Evolutionary conservation across 495 filamentous ascomycete species (phyloP).

Genomic region (Chaetomium fimeti): DNA sequence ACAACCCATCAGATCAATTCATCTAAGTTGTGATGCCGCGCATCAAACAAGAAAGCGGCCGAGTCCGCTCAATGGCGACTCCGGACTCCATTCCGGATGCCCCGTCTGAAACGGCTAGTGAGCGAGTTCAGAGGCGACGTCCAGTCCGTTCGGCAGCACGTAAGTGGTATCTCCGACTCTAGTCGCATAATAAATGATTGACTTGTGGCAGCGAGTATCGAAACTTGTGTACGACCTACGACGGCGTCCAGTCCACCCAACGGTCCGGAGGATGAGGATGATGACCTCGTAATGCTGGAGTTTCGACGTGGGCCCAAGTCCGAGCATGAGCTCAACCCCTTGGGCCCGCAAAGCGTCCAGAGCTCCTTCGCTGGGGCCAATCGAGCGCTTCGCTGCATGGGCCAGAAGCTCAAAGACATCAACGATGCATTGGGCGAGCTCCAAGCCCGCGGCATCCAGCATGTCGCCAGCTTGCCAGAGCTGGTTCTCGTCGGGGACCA

Average conservation of each 20-base stretch:
- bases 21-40: neutral
- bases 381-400: constrained; percentile 35
- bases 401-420: no score
- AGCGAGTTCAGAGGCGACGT: constrained; percentile 7
- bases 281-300: constrained; percentile 27
- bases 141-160: constrained; percentile 28
- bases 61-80: neutral
- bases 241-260: constrained; percentile 1
- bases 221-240: constrained; percentile 19
- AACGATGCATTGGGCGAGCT: no score
- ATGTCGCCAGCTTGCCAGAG: constrained; percentile 64
- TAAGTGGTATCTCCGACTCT: constrained; percentile 20
- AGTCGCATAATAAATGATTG: neutral
- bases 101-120: constrained; percentile 17
- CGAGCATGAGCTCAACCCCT: neutral
- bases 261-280: constrained; percentile 18
- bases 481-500: constrained; percentile 83
- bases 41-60: constrained; percentile 19
- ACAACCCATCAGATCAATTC: neutral
- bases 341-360: constrained; percentile 21
- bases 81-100: neutral
- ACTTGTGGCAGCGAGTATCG: constrained; percentile 29
- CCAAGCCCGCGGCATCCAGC: no score
- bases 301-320: constrained; percentile 14
- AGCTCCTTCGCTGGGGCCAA: constrained; percentile 38